Base-by-base conservation (phyloP, 441 rosid species). In the Breynia disticha region DNA sequence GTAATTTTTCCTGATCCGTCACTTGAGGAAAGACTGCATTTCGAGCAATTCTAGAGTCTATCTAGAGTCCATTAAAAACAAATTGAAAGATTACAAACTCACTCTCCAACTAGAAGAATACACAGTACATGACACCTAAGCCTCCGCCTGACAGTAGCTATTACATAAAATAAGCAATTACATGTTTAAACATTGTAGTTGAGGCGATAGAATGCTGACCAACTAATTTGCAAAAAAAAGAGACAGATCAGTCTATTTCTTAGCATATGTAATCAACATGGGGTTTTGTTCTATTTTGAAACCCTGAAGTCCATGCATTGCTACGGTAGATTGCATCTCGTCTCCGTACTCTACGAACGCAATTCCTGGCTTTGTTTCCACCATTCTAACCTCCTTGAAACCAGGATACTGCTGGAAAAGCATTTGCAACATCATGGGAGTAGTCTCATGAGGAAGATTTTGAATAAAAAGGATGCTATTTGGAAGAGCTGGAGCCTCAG, bases 401-500 rank as follows among this genome's bases (percentile, higher is more conserved):
- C 96, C 96, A 7, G 67, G 62, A 60, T 83, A 84, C 58, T 81
- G 94, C 62, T 61, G 70, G 76, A 93, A 88, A 28, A 89, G 65
- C 82, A 69, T 75, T 73, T 93, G 98, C 67, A 93, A 68, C 81
- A 74, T 68, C 87, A 84, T 77, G 1, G 96, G 81, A 38, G 93
- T 79, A 1, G 95, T 78, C 55, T 86, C 95, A 46, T 81, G 84
- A 7, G 99, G 88, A 60, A 89, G 88, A 72, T 89, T 89, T 66
- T 93, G 99, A 59, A 93, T 76, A 57, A 93, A 89, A 52, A 93
- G 82, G 38, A 89, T 93, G 81, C 48, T 93, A 69, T 93, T 89
- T 56, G 96, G 97, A 4, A 90, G 96, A 37, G 99, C 96, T 2
- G 95, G 95, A 52, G 77, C 95, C 72, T 93, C 99, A 0, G 95